Evolutionary conservation across 73 alveolate species (phyloP).

Genomic region (Uronychia binucleata): DNA sequence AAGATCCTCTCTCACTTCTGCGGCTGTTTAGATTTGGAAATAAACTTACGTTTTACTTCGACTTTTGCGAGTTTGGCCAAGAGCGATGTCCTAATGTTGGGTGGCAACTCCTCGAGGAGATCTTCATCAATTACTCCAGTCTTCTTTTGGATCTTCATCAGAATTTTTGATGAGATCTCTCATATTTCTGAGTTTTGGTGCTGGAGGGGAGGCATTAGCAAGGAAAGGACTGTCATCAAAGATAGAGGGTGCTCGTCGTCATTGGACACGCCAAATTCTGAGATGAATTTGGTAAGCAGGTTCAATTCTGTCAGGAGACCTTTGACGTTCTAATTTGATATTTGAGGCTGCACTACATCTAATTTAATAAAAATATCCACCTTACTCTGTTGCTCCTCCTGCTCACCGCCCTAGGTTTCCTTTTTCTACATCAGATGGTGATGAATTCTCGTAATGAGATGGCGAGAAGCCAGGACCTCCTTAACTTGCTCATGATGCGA

Average conservation of each 20-base stretch:
- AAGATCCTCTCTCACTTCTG: background rate
- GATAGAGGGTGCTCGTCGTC: conserved; percentile 15
- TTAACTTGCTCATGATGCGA: conserved; percentile 23
- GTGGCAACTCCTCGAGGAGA: background rate
- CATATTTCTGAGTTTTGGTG: conserved; percentile 33
- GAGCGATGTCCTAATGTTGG: background rate
- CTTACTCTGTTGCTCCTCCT: background rate
- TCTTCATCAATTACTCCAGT: background rate
- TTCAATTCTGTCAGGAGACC: conserved; percentile 37
- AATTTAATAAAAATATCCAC: conserved; percentile 3
- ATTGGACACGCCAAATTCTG: conserved; percentile 27
- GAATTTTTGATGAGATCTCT: background rate
- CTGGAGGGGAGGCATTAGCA: conserved; percentile 17
- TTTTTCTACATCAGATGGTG: conserved; percentile 6
- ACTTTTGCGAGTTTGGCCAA: background rate
- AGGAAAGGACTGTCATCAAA: conserved; percentile 11
- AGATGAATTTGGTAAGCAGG: conserved; percentile 28
- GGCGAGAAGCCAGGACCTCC: conserved; percentile 31
- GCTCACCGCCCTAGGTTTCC: background rate
- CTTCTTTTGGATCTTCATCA: background rate
- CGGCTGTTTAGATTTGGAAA: background rate
- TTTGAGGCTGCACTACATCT: background rate
- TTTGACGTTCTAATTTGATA: background rate
- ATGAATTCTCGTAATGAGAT: conserved; percentile 3
- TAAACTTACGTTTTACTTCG: background rate